These are phyloP conservation scores for Apostasia ramifera DNA, from an alignment of 106 monocot genomes.

Conservation along the genomic window DNA sequence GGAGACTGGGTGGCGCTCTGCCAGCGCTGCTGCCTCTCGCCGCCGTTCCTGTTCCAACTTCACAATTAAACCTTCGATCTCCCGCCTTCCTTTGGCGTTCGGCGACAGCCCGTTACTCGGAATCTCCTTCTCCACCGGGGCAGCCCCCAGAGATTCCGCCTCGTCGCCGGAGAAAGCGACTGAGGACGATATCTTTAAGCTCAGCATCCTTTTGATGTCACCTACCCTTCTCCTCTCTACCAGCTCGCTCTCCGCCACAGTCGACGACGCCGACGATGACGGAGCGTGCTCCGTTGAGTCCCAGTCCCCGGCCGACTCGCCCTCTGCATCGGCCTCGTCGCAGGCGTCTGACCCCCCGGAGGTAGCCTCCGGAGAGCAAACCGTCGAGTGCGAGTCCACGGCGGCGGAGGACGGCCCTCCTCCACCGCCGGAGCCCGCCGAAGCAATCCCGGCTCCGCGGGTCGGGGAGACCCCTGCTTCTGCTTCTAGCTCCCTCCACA, in stretches of 20 bases:
- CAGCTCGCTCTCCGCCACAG: conserved; percentile 1
- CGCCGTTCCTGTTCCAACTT: conserved; percentile 36
- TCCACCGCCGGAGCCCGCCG: not conserved
- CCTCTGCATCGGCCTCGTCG: conserved; percentile 16
- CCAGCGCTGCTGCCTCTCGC: conserved; percentile 28
- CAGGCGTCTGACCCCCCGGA: conserved; percentile 9
- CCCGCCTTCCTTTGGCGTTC: conserved; percentile 14
- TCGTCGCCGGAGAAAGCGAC: not conserved
- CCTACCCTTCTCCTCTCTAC: conserved; percentile 11
- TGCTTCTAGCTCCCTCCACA: conserved; percentile 91
- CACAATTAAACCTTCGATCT: conserved; percentile 30
- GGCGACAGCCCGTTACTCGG: not conserved
- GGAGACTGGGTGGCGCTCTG: conserved; percentile 27
- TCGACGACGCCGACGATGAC: not conserved
- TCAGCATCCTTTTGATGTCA: conserved; percentile 25
- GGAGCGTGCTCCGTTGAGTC: conserved; percentile 11
- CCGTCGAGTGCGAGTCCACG: not conserved
- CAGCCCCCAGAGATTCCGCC: not conserved
- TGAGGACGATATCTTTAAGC: not conserved
- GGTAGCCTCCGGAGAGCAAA: conserved; percentile 3
- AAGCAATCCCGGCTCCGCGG: conserved; percentile 1
- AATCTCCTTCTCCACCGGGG: not conserved
- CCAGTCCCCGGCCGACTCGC: conserved; percentile 13
- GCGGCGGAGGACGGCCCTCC: not conserved
- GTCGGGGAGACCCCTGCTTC: conserved; percentile 26